These are phyloP conservation scores for Phytopythium chamaehyphon DNA, from an alignment of 352 stramenopile species.

Conservation along the genomic window DNA sequence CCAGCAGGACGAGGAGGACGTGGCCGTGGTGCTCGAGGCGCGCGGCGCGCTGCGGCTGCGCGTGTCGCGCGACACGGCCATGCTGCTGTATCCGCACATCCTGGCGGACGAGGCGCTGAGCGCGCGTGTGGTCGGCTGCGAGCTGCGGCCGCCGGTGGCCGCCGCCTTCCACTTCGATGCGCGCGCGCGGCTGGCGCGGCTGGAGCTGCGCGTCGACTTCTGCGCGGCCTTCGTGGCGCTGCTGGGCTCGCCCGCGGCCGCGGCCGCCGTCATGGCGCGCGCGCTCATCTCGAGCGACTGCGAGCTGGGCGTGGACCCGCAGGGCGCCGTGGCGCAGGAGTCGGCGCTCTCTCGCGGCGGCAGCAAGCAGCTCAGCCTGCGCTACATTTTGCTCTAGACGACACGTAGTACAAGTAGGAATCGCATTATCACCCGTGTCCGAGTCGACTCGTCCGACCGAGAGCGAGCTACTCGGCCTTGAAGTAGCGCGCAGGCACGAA, in stretches of 20 bases:
- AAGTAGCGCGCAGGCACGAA: slow-evolving; percentile 98
- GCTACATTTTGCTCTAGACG: slow-evolving; percentile 60
- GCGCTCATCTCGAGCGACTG: slow-evolving; percentile 53
- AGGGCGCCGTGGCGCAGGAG: slow-evolving; percentile 27
- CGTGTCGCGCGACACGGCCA: slow-evolving; percentile 61
- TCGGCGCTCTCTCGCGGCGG: slow-evolving; percentile 23
- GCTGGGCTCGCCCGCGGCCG: slow-evolving; percentile 26
- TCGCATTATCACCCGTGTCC: neutral
- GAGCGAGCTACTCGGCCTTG: slow-evolving; percentile 58
- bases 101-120: slow-evolving; percentile 46
- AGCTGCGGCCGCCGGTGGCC: slow-evolving; percentile 48
- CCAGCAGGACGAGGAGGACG: slow-evolving; percentile 14
- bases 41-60: slow-evolving; percentile 37
- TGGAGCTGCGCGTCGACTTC: slow-evolving; percentile 60
- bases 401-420: neutral
- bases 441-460: neutral
- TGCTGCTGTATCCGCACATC: slow-evolving; percentile 69
- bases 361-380: slow-evolving; percentile 68
- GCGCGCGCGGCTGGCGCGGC: slow-evolving; percentile 39
- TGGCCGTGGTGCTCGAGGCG: slow-evolving; percentile 29
- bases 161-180: slow-evolving; percentile 54
- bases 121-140: slow-evolving; percentile 47
- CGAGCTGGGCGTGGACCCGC: slow-evolving; percentile 55
- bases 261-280: slow-evolving; percentile 27
- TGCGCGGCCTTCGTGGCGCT: slow-evolving; percentile 44